Evolutionary conservation across 306 rosid species (phyloP), one percentile per base, ranked within the genome.

Genomic region (Corylus americana): DNA sequence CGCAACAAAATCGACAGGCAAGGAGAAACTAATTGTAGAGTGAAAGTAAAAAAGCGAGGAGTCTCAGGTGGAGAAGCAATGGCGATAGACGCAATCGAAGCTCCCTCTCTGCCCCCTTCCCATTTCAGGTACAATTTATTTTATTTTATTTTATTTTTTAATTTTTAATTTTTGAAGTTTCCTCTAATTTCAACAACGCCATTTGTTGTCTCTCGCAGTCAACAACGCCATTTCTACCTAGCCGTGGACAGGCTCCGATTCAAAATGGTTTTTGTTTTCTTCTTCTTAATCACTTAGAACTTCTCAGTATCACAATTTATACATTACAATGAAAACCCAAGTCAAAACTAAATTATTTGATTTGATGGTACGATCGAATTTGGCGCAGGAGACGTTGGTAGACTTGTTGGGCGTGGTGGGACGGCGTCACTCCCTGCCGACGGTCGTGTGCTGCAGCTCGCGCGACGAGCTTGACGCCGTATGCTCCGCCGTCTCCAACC

Each of bases 391-490:
- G 85, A 93, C 97, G 49, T 73, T 93, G 81, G 77, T 90, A 82
- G 94, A 92, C 54, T 84, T 93, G 45, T 79, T 95, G 71, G 94
- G 87, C 61, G 83, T 90, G 84, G 98, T 87, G 55, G 94, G 96
- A 47, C 87, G 87, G 31, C 93, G 98, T 48, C 81, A 90, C 9
- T 80, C 83, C 68, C 81, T 95, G 20, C 99, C 98, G 0, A 88
- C 91, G 74, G 91, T 88, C 16, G 86, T 94, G 58, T 88, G 93
- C 54, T 92, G 98, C 81, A 94, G 96, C 83, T 89, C 90, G 49
- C 93, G 94, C 54, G 98, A 94, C 79, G 97, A 92, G 75, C 93
- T 94, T 35, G 98, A 91, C 67, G 86, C 92, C 59, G 92, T 90
- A 77, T 89, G 87, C 83, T 90, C 90, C 67, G 84, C 94, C 71